Conservation (phyloP, 495 filamentous ascomycete genomes). For the Articulospora tetracladia region DNA sequence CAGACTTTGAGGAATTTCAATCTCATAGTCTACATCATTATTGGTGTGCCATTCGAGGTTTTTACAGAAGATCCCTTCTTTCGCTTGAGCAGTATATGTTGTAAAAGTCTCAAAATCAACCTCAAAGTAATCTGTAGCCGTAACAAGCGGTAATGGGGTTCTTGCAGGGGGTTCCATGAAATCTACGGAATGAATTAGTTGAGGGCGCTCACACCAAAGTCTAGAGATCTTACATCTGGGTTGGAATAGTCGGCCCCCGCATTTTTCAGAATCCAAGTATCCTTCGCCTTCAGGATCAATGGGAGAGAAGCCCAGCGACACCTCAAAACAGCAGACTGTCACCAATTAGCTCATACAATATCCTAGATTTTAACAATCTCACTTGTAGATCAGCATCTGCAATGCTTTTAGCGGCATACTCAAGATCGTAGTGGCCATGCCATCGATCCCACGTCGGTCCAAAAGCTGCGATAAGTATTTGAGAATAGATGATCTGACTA, state of each 20-base stretch:
- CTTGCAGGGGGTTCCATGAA: conserved; percentile 1
- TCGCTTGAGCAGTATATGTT: not conserved
- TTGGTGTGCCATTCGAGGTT: not conserved
- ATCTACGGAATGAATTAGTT: not conserved
- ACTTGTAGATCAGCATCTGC: conserved; percentile 8
- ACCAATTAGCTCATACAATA: not conserved
- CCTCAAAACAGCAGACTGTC: conserved; percentile 34
- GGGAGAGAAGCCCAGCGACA: conserved; percentile 44
- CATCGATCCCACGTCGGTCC: conserved; percentile 19
- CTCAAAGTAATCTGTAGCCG: conserved; percentile 17
- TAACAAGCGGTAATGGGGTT: not conserved
- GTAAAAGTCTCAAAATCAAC: conserved; percentile 13
- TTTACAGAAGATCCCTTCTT: not conserved
- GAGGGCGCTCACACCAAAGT: not conserved
- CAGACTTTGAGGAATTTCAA: conserved; percentile 20
- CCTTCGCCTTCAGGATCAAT: conserved; percentile 30
- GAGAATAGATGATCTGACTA: conserved; percentile 19
- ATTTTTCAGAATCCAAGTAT: conserved; percentile 15
- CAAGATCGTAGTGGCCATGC: not conserved
- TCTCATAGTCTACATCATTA: conserved; percentile 1
- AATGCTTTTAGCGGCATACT: not conserved
- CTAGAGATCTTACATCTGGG: conserved; percentile 3
- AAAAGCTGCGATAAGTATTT: conserved; percentile 19
- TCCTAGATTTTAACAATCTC: not conserved
- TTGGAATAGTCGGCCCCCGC: not conserved